Base-by-base conservation (phyloP, 148 eudicot genomes). In the Tetragonia tetragonoides region DNA sequence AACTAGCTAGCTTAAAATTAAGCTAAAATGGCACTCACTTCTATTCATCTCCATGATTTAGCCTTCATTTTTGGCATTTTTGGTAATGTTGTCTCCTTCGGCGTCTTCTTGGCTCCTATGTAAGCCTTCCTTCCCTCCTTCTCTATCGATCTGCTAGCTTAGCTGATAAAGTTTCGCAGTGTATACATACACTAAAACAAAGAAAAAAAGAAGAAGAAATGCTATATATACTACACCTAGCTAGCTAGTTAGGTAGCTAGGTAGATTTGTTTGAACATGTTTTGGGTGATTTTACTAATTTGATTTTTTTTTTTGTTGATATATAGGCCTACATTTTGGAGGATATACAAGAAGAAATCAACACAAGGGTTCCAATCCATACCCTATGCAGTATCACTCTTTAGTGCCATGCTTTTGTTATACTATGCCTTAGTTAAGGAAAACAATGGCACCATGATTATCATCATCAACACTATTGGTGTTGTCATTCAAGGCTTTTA, bases 341-440 rank as follows among this genome's bases (percentile, higher is more conserved):
- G 88, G 73, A 88, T 93, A 66, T 85, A 64, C 80, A 89, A 86
- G 88, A 91, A 82, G 77, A 93, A 89, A 88, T 93, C 97, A 41
- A 91, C 97, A 4, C 88, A 88, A 81, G 95, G 92, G 65, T 93
- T 93, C 74, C 93, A 91, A 75, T 76, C 95, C 10, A 72, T 93
- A 12, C 97, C 97, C 4, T 93, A 93, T 41, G 53, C 89, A 15
- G 95, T 90, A 0, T 93, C 97, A 46, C 79, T 93, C 1, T 93
- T 93, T 76, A 93, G 97, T 81, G 86, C 91, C 11, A 88, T 91
- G 97, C 56, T 91, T 10, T 73, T 84, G 49, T 66, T 93, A 72
- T 93, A 93, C 83, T 93, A 93, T 64, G 97, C 87, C 7, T 79
- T 83, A 20, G 73, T 93, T 1, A 93, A 93, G 82, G 66, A 73